Evolutionary conservation across 371 early-diverging fungal species (phyloP).

Genomic region (Dinochytrium kinnereticum): DNA sequence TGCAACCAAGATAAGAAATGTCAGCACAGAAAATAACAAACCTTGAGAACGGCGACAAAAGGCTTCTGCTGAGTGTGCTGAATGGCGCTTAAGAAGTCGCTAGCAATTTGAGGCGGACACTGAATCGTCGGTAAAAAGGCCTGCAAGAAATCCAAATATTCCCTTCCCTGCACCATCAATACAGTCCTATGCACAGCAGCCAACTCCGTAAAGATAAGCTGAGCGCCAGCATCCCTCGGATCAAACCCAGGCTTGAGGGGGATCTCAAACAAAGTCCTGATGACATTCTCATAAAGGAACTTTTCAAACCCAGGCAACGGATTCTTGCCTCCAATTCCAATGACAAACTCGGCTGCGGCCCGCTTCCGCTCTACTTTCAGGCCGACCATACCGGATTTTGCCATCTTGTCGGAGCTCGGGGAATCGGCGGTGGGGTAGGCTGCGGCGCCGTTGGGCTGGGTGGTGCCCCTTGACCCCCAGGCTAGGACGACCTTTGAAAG

Average conservation of each 20-base stretch:
- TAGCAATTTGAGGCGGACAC: conserved; percentile 68
- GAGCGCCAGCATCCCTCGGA: conserved; percentile 78
- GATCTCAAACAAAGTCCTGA: conserved; percentile 80
- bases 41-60: conserved; percentile 77
- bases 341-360: conserved; percentile 9
- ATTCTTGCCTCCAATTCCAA: conserved; percentile 28
- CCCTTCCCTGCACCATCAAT: conserved; percentile 64
- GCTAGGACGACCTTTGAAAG: conserved; percentile 77
- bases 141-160: conserved; percentile 70
- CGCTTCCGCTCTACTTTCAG: background rate
- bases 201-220: conserved; percentile 83
- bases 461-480: conserved; percentile 62
- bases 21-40: too few relatives aligned
- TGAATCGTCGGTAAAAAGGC: conserved; percentile 72
- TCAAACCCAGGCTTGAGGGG: conserved; percentile 80
- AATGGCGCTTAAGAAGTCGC: conserved; percentile 68
- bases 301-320: conserved; percentile 66
- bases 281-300: conserved; percentile 79
- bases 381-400: conserved; percentile 30
- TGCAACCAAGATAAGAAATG: background rate
- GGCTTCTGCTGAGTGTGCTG: conserved; percentile 68
- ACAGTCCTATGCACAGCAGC: conserved; percentile 75
- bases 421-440: background rate
- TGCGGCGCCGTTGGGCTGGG: background rate
- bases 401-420: background rate